Conservation (phyloP, 2,329 filamentous ascomycete genomes). For the Esteya vermicola region DNA sequence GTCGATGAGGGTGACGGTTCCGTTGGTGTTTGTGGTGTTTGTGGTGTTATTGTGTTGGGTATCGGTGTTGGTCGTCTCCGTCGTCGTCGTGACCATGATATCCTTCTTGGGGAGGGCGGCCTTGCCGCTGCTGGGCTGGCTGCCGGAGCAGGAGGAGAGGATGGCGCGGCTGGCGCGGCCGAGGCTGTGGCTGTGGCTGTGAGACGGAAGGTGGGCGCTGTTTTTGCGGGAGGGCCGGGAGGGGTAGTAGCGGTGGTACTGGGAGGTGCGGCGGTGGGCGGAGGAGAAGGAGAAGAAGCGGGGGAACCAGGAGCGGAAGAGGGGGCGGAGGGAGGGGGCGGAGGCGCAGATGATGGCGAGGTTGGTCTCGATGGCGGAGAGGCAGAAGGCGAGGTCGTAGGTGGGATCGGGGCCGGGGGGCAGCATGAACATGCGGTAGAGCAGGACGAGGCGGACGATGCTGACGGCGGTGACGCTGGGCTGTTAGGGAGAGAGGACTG, state of each 20-base stretch:
- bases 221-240: no score
- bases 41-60: no score
- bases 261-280: slow-evolving; percentile 4
- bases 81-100: no score
- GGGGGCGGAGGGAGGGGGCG: slow-evolving; percentile 21
- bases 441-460: slow-evolving; percentile 18
- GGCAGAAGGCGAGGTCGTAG: slow-evolving; percentile 20
- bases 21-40: no score
- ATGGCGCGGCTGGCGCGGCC: background rate
- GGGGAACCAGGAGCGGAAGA: slow-evolving; percentile 10
- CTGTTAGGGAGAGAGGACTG: background rate
- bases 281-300: slow-evolving; percentile 12
- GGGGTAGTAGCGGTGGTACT: slow-evolving; percentile 2
- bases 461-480: slow-evolving; percentile 20
- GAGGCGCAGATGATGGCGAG: slow-evolving; percentile 27
- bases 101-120: no score
- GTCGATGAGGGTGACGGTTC: no score
- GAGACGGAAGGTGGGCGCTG: no score
- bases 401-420: slow-evolving; percentile 13
- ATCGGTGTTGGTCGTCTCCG: background rate
- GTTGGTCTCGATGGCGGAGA: slow-evolving; percentile 24
- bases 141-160: no score
- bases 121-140: no score
- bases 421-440: slow-evolving; percentile 19
- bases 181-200: background rate